Percentiles rank a stretch among this genome's conserved stretches.
These are phyloP conservation scores for Funneliformis caledonium DNA, from an alignment of 371 early-diverging fungal genomes.

Conservation along the genomic window DNA sequence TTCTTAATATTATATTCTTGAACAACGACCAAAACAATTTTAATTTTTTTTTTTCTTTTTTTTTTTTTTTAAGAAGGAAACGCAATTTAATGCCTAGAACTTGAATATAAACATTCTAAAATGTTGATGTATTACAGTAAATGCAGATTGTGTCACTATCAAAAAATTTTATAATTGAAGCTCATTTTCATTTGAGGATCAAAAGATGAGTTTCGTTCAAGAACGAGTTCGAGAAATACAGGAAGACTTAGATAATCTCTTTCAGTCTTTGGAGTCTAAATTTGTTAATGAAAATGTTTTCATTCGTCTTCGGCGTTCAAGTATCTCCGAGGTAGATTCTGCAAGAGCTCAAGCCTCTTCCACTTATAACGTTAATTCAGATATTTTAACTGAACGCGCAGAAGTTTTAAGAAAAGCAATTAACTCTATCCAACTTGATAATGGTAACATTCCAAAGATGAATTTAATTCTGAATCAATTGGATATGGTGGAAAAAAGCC, in stretches of 20 bases:
- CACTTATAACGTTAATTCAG: background rate
- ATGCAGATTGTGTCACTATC: background rate
- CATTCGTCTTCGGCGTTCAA: background rate
- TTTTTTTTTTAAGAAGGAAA: background rate
- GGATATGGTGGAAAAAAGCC: background rate
- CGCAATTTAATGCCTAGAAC: background rate
- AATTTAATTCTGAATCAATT: background rate
- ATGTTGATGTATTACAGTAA: background rate
- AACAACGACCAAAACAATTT: background rate
- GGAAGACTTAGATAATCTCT: background rate
- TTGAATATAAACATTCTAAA: background rate
- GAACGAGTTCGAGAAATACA: conserved; percentile 13
- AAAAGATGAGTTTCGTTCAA: conserved; percentile 11
- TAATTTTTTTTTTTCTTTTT: background rate
- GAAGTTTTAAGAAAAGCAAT: conserved; percentile 10
- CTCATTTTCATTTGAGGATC: no score
- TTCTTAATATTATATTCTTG: background rate
- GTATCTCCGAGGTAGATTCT: background rate
- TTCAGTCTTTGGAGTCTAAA: background rate
- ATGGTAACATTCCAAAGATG: conserved; percentile 3
- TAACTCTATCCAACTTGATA: background rate
- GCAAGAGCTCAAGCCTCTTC: background rate
- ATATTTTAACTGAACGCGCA: background rate
- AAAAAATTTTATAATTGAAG: no score
- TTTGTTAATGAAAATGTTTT: conserved; percentile 3